phyloP scores from a whole-genome alignment of 1,284 basidiomycete species.

The Pseudozyma tsukubaensis region DNA sequence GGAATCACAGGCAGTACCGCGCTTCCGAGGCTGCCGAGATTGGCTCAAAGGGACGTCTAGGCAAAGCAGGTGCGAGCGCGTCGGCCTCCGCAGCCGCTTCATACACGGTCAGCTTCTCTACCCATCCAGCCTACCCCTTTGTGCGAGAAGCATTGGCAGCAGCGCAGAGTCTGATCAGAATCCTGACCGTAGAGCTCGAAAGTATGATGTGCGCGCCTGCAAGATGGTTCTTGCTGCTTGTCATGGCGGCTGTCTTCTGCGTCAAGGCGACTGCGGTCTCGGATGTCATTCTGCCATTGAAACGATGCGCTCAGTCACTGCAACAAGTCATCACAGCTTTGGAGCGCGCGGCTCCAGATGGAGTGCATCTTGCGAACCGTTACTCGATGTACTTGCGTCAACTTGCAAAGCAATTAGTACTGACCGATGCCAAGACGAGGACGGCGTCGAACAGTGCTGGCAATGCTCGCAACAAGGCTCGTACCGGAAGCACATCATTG shows the following conservation, averaged over 20 bases:
- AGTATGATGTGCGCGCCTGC: constrained; percentile 57
- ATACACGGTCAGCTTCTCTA: constrained; percentile 47
- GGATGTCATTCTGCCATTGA: constrained; percentile 49
- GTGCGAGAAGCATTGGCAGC: constrained; percentile 52
- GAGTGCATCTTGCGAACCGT: constrained; percentile 45
- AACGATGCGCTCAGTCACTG: constrained; percentile 46
- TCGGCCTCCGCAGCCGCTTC: constrained; percentile 23
- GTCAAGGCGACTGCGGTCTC: constrained; percentile 55
- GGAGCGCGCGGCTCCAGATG: constrained; percentile 44
- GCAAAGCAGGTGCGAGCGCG: constrained; percentile 21
- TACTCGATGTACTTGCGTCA: constrained; percentile 52
- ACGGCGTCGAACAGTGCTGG: constrained; percentile 6
- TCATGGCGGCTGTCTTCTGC: constrained; percentile 53
- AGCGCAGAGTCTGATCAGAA: constrained; percentile 53
- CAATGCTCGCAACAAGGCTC: constrained; percentile 18
- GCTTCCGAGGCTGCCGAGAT: constrained; percentile 51
- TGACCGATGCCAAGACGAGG: constrained; percentile 48
- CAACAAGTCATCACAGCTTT: constrained; percentile 51
- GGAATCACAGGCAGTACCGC: constrained; percentile 42
- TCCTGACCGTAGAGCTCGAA: constrained; percentile 50
- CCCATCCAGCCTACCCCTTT: constrained; percentile 54
- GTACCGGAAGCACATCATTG: constrained; percentile 12
- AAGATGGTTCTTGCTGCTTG: constrained; percentile 53
- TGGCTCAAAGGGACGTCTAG: constrained; percentile 42
- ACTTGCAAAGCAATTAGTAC: constrained; percentile 46